A percentile compares a stretch with the other conserved stretches of the same genome.
Conservation (phyloP, 768 basidiomycete genomes). For the Crepidotus variabilis region DNA sequence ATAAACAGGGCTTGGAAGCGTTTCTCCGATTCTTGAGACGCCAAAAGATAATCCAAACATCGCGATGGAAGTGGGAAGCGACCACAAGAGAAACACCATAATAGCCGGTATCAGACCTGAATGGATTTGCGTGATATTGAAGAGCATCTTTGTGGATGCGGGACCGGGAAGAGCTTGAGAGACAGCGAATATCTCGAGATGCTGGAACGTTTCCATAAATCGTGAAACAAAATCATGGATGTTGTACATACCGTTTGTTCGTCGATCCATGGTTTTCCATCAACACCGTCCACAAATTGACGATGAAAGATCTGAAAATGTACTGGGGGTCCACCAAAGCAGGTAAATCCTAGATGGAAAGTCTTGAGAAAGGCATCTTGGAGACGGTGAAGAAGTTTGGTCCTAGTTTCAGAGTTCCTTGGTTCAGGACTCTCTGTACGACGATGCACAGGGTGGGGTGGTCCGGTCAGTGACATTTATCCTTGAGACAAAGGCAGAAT, state of each 20-base stretch:
- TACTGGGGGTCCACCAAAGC: slow-evolving; percentile 47
- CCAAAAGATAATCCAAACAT: slow-evolving; percentile 46
- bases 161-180: slow-evolving; percentile 47
- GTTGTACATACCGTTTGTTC: slow-evolving; percentile 31
- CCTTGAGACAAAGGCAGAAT: too few species aligned
- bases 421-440: neutral
- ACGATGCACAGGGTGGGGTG: too few species aligned
- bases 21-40: slow-evolving; percentile 35
- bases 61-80: slow-evolving; percentile 42
- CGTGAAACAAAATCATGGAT: neutral
- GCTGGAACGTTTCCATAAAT: slow-evolving; percentile 20
- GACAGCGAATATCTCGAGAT: slow-evolving; percentile 45
- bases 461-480: too few species aligned
- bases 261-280: slow-evolving; percentile 34
- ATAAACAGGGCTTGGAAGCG: slow-evolving; percentile 42
- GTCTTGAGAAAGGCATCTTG: slow-evolving; percentile 30
- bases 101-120: slow-evolving; percentile 38
- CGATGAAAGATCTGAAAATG: slow-evolving; percentile 44
- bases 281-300: slow-evolving; percentile 32
- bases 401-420: slow-evolving; percentile 13
- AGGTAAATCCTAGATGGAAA: slow-evolving; percentile 37
- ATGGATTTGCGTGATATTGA: slow-evolving; percentile 39
- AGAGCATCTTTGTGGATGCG: slow-evolving; percentile 44
- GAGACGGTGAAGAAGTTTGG: slow-evolving; percentile 20
- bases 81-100: slow-evolving; percentile 39